Conservation (phyloP, 768 basidiomycete genomes). For the Naganishia randhawae region DNA sequence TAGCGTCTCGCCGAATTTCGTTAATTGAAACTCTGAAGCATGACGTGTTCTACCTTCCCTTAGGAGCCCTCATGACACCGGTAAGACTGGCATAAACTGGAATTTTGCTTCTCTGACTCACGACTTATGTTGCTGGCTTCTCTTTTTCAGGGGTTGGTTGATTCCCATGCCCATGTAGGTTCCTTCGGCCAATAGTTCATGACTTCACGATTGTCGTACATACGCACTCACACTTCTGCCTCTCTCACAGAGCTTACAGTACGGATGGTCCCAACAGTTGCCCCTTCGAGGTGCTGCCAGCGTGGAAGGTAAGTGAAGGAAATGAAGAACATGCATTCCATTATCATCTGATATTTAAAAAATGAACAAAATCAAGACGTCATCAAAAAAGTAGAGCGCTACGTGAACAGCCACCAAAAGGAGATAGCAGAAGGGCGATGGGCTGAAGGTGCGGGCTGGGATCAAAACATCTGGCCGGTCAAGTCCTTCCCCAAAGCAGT, state of each 20-base stretch:
- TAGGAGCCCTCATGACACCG: conserved; percentile 19
- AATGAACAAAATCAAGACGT: too few relatives aligned
- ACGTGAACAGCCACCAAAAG: conserved; percentile 29
- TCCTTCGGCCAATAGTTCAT: not conserved
- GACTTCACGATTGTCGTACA: not conserved
- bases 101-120: not conserved
- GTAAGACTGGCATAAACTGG: conserved; percentile 6
- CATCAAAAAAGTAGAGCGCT: conserved; percentile 37
- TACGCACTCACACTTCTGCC: not conserved
- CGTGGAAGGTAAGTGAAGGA: conserved; percentile 3
- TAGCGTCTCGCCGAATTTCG: not conserved
- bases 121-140: not conserved
- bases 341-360: too few relatives aligned
- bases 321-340: too few relatives aligned
- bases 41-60: conserved; percentile 20
- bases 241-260: conserved; percentile 34
- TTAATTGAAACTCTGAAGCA: not conserved
- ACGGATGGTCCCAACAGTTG: conserved; percentile 43
- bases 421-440: conserved; percentile 53
- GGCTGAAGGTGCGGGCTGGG: conserved; percentile 89
- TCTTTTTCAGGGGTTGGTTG: conserved; percentile 40
- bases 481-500: conserved; percentile 79
- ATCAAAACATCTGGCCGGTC: conserved; percentile 64
- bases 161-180: conserved; percentile 44
- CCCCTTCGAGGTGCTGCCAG: conserved; percentile 33